phyloP scores from a whole-genome alignment of 257 asterid species.

The Nicotiana noctiflora region DNA sequence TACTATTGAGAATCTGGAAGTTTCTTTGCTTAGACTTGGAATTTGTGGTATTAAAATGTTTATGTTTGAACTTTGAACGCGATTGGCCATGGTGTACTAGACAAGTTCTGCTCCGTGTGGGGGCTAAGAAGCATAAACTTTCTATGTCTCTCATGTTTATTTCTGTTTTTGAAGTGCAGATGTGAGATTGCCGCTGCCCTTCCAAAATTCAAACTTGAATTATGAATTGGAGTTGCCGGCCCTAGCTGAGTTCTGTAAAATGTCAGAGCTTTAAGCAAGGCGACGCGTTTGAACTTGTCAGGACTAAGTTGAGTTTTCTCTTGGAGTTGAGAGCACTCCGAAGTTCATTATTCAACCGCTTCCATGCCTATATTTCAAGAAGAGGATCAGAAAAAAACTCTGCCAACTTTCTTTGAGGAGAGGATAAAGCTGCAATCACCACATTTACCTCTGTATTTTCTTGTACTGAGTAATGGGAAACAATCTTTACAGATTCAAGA shows the following conservation, averaged over 20 bases:
- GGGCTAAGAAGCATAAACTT: too few relatives aligned
- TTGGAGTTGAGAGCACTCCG: conserved; percentile 3
- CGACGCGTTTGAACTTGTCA: not conserved
- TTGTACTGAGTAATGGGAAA: not conserved
- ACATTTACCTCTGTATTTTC: conserved; percentile 8
- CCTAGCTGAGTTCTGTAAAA: not conserved
- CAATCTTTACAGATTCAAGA: conserved; percentile 1
- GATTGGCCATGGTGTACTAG: not conserved
- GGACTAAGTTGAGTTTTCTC: conserved; percentile 1
- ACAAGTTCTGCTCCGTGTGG: not conserved
- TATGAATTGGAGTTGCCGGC: conserved; percentile 2
- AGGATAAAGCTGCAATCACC: conserved; percentile 13
- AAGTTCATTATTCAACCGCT: conserved; percentile 7
- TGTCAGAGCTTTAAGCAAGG: not conserved
- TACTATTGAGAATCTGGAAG: not conserved
- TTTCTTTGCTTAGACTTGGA: not conserved
- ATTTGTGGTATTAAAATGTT: not conserved
- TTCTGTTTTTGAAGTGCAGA: not conserved
- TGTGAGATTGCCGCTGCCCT: conserved; percentile 8
- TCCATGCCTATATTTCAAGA: conserved; percentile 6
- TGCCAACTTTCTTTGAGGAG: conserved; percentile 7
- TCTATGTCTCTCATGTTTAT: not conserved
- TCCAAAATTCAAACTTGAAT: conserved; percentile 9
- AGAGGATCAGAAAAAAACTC: conserved; percentile 1
- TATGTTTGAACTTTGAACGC: not conserved